Percentiles rank a stretch among this genome's conserved stretches.
phyloP scores from a whole-genome alignment of 345 rosid genomes.

The Acer campestre region DNA sequence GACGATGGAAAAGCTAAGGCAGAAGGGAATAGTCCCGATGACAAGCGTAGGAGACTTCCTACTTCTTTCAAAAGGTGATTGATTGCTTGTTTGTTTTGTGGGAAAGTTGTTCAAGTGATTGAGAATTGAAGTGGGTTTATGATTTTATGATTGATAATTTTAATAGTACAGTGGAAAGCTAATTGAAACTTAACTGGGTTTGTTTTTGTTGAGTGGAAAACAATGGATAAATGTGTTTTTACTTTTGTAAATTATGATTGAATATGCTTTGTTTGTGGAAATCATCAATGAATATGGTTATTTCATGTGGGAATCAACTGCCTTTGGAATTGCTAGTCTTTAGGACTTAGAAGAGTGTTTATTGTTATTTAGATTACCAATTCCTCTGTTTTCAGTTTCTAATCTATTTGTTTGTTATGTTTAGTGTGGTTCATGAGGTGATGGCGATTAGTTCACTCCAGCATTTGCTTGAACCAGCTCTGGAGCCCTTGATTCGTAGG shows the following conservation, averaged over 20 bases:
- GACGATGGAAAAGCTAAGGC: slow-evolving; percentile 64
- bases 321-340: not conserved
- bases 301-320: not conserved
- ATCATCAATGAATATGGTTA: not conserved
- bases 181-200: slow-evolving; percentile 13
- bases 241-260: too few species aligned
- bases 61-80: slow-evolving; percentile 58
- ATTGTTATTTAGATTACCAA: not conserved
- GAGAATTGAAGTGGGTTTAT: slow-evolving; percentile 15
- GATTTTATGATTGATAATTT: not conserved
- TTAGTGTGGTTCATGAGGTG: slow-evolving; percentile 92
- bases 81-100: not conserved
- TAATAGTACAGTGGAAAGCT: not conserved
- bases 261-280: not conserved
- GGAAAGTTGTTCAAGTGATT: not conserved
- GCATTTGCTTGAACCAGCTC: slow-evolving; percentile 76
- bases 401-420: slow-evolving; percentile 29
- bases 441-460: slow-evolving; percentile 74
- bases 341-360: not conserved
- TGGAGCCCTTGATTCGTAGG: slow-evolving; percentile 92
- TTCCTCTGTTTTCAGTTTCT: slow-evolving; percentile 14
- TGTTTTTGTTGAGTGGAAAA: slow-evolving; percentile 7
- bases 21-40: slow-evolving; percentile 54
- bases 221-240: too few species aligned
- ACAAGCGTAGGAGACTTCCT: slow-evolving; percentile 68